A percentile compares a stretch with the other conserved stretches of the same genome.
phyloP scores from a whole-genome alignment of 305 asterid genomes.

The Fraxinus floribunda region DNA sequence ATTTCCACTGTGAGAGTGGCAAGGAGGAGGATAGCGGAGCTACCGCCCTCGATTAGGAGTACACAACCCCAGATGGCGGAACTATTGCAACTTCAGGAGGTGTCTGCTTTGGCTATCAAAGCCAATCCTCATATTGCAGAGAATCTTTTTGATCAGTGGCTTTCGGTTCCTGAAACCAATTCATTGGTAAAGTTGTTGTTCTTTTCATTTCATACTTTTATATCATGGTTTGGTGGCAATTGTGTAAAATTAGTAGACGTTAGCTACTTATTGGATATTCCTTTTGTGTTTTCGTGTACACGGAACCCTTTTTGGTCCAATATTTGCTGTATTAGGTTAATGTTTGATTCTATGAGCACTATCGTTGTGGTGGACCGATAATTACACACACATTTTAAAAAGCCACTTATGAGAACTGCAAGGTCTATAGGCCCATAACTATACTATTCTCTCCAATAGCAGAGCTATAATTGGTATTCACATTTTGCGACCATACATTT shows the following conservation, averaged over 20 bases:
- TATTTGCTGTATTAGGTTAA: slow-evolving; percentile 8
- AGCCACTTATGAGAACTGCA: slow-evolving; percentile 99
- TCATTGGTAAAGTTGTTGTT: slow-evolving; percentile 50
- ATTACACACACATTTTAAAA: neutral
- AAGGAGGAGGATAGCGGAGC: too few species aligned
- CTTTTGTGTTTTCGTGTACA: too few species aligned
- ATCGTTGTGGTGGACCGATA: too few species aligned
- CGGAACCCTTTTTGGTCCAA: neutral
- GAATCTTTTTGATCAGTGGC: slow-evolving; percentile 87
- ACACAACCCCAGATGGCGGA: slow-evolving; percentile 33
- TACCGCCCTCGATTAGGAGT: too few species aligned
- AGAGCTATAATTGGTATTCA: slow-evolving; percentile 7
- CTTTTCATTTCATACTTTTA: neutral
- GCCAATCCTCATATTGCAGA: slow-evolving; percentile 71
- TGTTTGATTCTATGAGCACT: neutral
- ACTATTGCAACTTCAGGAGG: slow-evolving; percentile 80
- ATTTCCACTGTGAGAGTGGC: too few species aligned
- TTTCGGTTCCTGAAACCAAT: slow-evolving; percentile 71
- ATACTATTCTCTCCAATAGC: neutral
- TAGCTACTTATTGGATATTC: neutral
- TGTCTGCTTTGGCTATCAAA: slow-evolving; percentile 79
- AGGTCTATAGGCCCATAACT: slow-evolving; percentile 45
- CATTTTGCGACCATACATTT: slow-evolving; percentile 19
- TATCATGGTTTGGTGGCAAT: neutral
- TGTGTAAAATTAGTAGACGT: neutral